Conservation (phyloP, 2,329 filamentous ascomycete species). For the Mycogone perniciosa region DNA sequence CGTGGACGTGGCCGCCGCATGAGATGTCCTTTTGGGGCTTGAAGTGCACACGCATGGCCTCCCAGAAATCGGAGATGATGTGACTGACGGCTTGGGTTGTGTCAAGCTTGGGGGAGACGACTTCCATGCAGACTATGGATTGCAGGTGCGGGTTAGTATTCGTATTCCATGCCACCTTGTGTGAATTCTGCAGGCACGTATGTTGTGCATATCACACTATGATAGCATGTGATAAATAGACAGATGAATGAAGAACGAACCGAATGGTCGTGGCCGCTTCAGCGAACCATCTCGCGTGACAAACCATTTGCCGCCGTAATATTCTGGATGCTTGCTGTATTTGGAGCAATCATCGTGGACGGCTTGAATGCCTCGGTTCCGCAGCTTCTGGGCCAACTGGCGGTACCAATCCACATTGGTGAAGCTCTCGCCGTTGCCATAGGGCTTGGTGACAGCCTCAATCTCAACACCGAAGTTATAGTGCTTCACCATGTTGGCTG, state of each 20-base stretch:
- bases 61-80: constrained; percentile 35
- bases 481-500: constrained; percentile 23
- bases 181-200: neutral
- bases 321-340: constrained; percentile 36
- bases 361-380: constrained; percentile 32
- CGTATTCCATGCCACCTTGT: neutral
- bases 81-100: constrained; percentile 26
- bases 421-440: constrained; percentile 31
- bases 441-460: constrained; percentile 32
- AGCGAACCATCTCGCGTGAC: constrained; percentile 35
- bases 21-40: constrained; percentile 29
- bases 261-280: constrained; percentile 30
- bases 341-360: constrained; percentile 32
- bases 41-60: constrained; percentile 37
- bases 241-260: constrained; percentile 19
- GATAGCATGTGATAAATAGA: neutral
- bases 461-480: constrained; percentile 38
- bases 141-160: constrained; percentile 4
- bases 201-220: neutral
- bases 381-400: constrained; percentile 33
- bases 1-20: constrained; percentile 35
- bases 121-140: constrained; percentile 33
- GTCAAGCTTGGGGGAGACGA: constrained; percentile 34
- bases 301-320: constrained; percentile 37
- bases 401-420: constrained; percentile 36